Evolutionary conservation across 163 green algal species (phyloP), one percentile per base, ranked within the genome.

Genomic region (Chlorella variabilis): DNA sequence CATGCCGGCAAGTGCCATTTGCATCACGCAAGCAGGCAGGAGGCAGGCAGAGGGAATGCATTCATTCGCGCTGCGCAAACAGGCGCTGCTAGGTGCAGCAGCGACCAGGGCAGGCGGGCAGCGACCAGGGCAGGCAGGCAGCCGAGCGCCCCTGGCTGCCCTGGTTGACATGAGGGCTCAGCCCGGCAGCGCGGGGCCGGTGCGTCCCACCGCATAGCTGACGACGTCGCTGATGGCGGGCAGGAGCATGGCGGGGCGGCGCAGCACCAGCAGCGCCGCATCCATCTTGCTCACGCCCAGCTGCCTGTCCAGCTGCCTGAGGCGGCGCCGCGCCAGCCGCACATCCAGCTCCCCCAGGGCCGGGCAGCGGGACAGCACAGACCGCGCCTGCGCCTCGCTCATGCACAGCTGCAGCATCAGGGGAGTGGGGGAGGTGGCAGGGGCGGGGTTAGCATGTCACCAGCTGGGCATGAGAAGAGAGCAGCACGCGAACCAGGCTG

Each of bases 231-330:
- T 62, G 54, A 4, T 9, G 23, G 54, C 20, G 18, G 49, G 49
- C 49, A 78, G 71, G 49, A 78, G 49, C 49, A 49, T 34, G 48
- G 39, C 31, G 6, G 71, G 71, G 49, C 41, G 49, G 71, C 71
- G 48, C 71, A 78, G 49, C 34, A 78, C 33, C 71, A 78, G 71
- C 34, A 78, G 71, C 1, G 71, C 71, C 1, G 49, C 71, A 21
- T 78, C 71, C 31, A 42, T 17, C 29, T 29, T 69, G 67, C n/a
- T 67, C 21, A 78, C 31, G 49, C 61, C 45, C 51, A 75, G 34
- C 3, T 61, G 23, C 1, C 36, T 15, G n/a, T 75, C 68, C 41
- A 70, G 62, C 33, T 70, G 62, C 31, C 39, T 38, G 9, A 75
- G 41, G 39, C 67, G 67, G 39, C 67, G 67, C 25, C 7, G 8